Evolutionary conservation across 176 grass and related monocot genomes (phyloP).

Genomic region (Zoysia japonica): DNA sequence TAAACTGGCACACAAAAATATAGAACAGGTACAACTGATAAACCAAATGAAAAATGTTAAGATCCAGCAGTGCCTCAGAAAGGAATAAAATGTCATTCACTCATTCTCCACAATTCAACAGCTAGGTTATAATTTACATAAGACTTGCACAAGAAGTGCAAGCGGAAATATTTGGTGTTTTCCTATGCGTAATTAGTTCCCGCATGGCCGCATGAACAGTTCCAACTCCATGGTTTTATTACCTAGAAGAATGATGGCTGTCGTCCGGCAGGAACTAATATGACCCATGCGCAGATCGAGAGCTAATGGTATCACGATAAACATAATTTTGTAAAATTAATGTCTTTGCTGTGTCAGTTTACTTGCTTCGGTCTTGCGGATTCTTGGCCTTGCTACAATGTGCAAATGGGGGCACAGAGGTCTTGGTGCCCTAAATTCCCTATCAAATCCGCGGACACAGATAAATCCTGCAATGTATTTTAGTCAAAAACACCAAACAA

Average conservation of each 20-base stretch:
- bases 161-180: slow-evolving; percentile 26
- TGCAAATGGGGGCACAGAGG: slow-evolving; percentile 80
- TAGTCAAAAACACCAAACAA: not conserved
- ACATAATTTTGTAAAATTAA: slow-evolving; percentile 29
- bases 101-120: not conserved
- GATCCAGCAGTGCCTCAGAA: not conserved
- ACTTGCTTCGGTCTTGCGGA: slow-evolving; percentile 34
- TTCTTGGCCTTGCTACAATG: slow-evolving; percentile 52
- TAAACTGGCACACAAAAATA: not conserved
- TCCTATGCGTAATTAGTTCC: slow-evolving; percentile 17
- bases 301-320: slow-evolving; percentile 27
- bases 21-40: no score
- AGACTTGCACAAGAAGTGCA: not conserved
- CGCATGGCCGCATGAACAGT: slow-evolving; percentile 10
- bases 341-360: slow-evolving; percentile 16
- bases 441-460: slow-evolving; percentile 88
- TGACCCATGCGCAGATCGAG: slow-evolving; percentile 34
- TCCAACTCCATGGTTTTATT: slow-evolving; percentile 37
- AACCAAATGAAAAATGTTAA: slow-evolving; percentile 4
- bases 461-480: slow-evolving; percentile 74
- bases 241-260: slow-evolving; percentile 33
- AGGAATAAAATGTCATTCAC: not conserved
- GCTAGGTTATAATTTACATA: slow-evolving; percentile 18
- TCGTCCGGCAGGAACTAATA: slow-evolving; percentile 35
- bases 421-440: slow-evolving; percentile 64